Evolutionary conservation across 2,329 filamentous ascomycete species (phyloP), one percentile per base, ranked within the genome.

Genomic region (Exophiala dermatitidis): DNA sequence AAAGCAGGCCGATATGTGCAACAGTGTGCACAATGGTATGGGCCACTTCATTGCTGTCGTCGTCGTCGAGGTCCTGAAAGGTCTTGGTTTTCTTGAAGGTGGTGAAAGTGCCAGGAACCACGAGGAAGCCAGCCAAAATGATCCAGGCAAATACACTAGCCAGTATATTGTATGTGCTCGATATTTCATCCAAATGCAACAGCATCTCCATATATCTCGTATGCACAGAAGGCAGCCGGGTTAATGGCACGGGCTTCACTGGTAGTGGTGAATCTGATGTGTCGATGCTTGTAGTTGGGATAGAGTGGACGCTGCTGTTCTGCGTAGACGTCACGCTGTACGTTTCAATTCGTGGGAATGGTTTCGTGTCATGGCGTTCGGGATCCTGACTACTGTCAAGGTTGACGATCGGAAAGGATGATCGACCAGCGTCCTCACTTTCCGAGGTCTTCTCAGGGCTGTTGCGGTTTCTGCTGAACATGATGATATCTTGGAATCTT

Each of bases 71-170:
- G 5, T 63, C 49, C 28, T 67, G 61, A 10, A 68, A 57, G 26
- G 53, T 46, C n/a, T 62, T 57, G 5, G 63, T 65, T 31, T 64
- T 63, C 51, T 71, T 67, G 42, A 75, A 64, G 32, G 68, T 72
- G 36, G 72, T 77, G 61, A 79, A 80, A 0, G 75, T 78, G 4
- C 73, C 76, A 0, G 77, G 76, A 34, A 78, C 71, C 40, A 79
- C 69, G 10, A 80, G 67, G 66, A 78, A 80, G 30, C 77, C 77
- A 0, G 73, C 73, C 1, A 80, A 71, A 2, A 80, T 68, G 43
- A 77, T 68, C 74, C 73, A 80, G 3, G 71, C 67, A 52, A 70
- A 75, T n/a, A 70, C 57, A 6, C 69, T 67, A 46, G 72, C 72
- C 19, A 76, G 66, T 48, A 78, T 68, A 64, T 75, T 79, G 66